Conservation (phyloP, 371 early-diverging fungal genomes). For the Blakeslea trispora region DNA sequence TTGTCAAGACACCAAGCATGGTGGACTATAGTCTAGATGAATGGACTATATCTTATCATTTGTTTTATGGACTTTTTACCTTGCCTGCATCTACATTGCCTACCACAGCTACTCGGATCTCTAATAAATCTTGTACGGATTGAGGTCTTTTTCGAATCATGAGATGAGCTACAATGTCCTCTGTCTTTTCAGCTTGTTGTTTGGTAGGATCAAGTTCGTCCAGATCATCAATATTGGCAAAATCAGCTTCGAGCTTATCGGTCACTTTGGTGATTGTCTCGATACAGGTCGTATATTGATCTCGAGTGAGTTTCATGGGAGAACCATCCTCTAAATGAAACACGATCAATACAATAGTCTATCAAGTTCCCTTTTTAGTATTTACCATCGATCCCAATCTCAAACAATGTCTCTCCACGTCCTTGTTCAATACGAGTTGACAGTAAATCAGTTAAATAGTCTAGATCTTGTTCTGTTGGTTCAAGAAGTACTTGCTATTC, state of each 20-base stretch:
- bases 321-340: slow-evolving; percentile 64
- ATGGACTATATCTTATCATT: not conserved
- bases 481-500: slow-evolving; percentile 38
- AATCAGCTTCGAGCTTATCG: slow-evolving; percentile 60
- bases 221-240: slow-evolving; percentile 62
- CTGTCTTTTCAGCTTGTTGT: not conserved
- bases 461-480: slow-evolving; percentile 45
- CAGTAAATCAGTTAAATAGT: slow-evolving; percentile 45
- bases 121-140: slow-evolving; percentile 75
- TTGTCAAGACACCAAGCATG: slow-evolving; percentile 87
- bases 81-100: slow-evolving; percentile 87
- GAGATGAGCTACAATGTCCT: slow-evolving; percentile 47
- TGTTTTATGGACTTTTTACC: slow-evolving; percentile 28
- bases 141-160: slow-evolving; percentile 73
- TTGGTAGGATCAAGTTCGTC: slow-evolving; percentile 20
- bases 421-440: slow-evolving; percentile 60
- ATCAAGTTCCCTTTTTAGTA: not conserved
- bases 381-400: slow-evolving; percentile 79
- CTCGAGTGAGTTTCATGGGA: slow-evolving; percentile 64
- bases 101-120: slow-evolving; percentile 87
- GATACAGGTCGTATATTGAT: slow-evolving; percentile 57
- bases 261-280: slow-evolving; percentile 49
- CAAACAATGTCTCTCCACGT: slow-evolving; percentile 76
- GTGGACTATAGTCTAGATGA: slow-evolving; percentile 70
- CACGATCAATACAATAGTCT: not conserved